Conservation (phyloP, 352 stramenopile species). For the Phytophthora fragariaefolia region DNA sequence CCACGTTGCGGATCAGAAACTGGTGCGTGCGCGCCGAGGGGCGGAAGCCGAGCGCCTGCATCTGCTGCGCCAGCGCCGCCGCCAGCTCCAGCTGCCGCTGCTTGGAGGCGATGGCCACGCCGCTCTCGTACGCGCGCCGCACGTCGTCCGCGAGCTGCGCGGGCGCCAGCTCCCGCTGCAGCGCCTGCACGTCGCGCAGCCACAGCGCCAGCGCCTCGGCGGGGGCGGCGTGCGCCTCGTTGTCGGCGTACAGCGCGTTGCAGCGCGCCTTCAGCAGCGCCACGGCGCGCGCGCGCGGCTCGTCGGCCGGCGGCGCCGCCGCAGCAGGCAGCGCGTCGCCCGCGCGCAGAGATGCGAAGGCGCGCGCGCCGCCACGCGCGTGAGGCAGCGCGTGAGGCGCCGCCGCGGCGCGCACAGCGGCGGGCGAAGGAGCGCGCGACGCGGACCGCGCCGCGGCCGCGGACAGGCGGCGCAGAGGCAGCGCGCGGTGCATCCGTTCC, state of each 20-base stretch:
- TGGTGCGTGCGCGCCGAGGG: constrained; percentile 49
- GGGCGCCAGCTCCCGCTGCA: constrained; percentile 30
- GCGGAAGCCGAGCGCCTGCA: constrained; percentile 45
- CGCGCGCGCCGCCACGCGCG: too few species aligned
- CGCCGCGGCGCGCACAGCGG: too few species aligned
- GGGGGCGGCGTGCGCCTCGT: constrained; percentile 33
- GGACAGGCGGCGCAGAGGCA: constrained; percentile 37
- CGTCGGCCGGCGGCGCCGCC: constrained; percentile 10
- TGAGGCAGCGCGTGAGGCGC: too few species aligned
- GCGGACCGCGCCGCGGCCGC: constrained; percentile 1
- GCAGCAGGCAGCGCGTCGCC: too few species aligned
- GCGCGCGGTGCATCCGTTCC: constrained; percentile 35
- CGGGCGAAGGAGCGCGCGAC: background rate
- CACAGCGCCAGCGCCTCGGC: constrained; percentile 45
- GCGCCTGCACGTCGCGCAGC: constrained; percentile 33
- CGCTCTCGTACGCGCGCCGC: constrained; percentile 60
- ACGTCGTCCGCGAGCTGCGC: constrained; percentile 40
- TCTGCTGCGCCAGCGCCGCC: constrained; percentile 49
- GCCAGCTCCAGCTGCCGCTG: constrained; percentile 69
- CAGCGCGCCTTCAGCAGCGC: constrained; percentile 56
- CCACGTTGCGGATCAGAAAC: constrained; percentile 64
- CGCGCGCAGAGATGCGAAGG: constrained; percentile 27
- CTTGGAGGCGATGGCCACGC: constrained; percentile 75
- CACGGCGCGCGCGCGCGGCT: constrained; percentile 37
- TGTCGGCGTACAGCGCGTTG: constrained; percentile 58